These are phyloP conservation scores for Cynara cardunculus DNA, from an alignment of 129 eudicot genomes.

Conservation along the genomic window DNA sequence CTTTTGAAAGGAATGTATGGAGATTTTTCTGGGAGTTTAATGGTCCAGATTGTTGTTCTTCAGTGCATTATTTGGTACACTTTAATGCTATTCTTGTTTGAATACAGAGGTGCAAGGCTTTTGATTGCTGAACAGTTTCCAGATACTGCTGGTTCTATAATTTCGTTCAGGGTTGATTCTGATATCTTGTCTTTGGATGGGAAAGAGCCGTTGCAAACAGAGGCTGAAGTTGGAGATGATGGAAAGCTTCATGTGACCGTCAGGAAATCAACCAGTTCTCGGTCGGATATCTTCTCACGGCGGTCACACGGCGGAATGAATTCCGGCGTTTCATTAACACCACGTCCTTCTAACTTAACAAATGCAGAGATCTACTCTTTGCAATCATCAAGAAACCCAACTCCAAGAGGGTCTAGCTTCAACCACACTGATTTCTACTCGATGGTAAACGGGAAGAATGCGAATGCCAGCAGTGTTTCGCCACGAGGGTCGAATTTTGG, in stretches of 20 bases:
- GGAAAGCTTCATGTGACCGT: constrained; percentile 85
- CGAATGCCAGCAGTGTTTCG: constrained; percentile 41
- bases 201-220: constrained; percentile 75
- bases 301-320: constrained; percentile 55
- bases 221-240: constrained; percentile 87
- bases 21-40: constrained; percentile 66
- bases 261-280: constrained; percentile 70
- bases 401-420: constrained; percentile 81
- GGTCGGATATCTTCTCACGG: constrained; percentile 70
- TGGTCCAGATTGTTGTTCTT: constrained; percentile 91
- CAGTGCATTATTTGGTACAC: constrained; percentile 96
- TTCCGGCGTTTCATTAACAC: constrained; percentile 47
- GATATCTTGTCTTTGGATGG: constrained; percentile 77
- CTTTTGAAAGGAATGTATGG: constrained; percentile 90
- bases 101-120: constrained; percentile 76
- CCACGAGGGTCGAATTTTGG: constrained; percentile 77
- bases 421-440: constrained; percentile 70
- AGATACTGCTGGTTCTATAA: constrained; percentile 71
- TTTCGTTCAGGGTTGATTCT: constrained; percentile 73
- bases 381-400: constrained; percentile 75
- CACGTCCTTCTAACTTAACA: constrained; percentile 69
- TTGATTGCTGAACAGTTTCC: constrained; percentile 89
- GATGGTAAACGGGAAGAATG: constrained; percentile 58
- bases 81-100: constrained; percentile 77
- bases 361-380: constrained; percentile 80